phyloP scores from a whole-genome alignment of 768 basidiomycete genomes.

The Termitomyces sp. region DNA sequence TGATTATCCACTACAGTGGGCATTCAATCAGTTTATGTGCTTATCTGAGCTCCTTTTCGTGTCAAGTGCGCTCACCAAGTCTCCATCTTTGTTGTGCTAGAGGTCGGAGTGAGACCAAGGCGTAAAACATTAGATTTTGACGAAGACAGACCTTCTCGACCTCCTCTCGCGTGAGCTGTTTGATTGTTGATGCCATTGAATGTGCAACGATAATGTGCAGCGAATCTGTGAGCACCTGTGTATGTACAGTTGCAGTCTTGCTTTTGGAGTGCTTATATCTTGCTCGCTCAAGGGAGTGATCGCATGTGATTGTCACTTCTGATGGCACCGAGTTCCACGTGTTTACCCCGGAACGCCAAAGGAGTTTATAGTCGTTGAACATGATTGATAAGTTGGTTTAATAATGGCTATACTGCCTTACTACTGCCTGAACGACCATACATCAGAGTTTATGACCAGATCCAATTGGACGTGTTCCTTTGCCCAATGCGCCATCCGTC shows the following conservation, averaged over 20 bases:
- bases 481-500: conserved; percentile 43
- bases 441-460: conserved; percentile 16
- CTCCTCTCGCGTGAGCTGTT: conserved; percentile 55
- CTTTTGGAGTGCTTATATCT: background rate
- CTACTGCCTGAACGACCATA: background rate
- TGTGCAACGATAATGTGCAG: background rate
- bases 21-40: background rate
- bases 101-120: background rate
- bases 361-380: no score
- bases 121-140: background rate
- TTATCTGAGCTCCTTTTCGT: background rate
- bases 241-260: background rate
- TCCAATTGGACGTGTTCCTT: conserved; percentile 17
- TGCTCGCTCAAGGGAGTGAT: background rate
- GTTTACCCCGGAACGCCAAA: background rate
- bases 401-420: background rate
- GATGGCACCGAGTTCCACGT: background rate
- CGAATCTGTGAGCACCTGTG: background rate
- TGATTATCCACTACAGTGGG: conserved; percentile 63
- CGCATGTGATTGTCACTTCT: conserved; percentile 3
- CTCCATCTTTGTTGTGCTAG: conserved; percentile 75
- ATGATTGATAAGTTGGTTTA: background rate
- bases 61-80: conserved; percentile 43
- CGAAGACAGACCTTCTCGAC: conserved; percentile 55
- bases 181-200: conserved; percentile 24